Evolutionary conservation across 345 rosid genomes (phyloP).

Genomic region (Hevea brasiliensis): DNA sequence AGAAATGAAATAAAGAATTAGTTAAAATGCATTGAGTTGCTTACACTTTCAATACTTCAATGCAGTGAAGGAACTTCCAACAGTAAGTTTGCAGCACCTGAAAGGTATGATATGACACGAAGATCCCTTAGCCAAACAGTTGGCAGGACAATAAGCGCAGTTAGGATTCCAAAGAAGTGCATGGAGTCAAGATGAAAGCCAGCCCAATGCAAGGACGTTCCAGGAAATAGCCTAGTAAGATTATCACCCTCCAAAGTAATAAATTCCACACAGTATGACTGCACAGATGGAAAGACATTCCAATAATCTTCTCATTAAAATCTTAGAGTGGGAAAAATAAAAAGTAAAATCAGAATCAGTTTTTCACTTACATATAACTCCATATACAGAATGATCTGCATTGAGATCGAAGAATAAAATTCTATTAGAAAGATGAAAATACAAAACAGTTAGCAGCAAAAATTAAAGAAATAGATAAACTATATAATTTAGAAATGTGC

Average conservation of each 20-base stretch:
- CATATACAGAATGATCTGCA: conserved; percentile 75
- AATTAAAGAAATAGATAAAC: not conserved
- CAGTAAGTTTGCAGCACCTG: conserved; percentile 46
- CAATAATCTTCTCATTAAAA: conserved; percentile 12
- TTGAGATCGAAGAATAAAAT: conserved; percentile 24
- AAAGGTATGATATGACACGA: conserved; percentile 79
- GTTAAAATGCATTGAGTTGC: not conserved
- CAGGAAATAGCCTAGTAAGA: conserved; percentile 79
- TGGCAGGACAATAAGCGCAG: conserved; percentile 74
- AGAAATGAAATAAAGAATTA: conserved; percentile 1
- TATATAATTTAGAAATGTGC: no score
- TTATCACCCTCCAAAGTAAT: conserved; percentile 93
- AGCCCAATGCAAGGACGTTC: conserved; percentile 57
- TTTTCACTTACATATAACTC: conserved; percentile 74
- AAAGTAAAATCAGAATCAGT: not conserved
- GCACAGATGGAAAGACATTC: conserved; percentile 25
- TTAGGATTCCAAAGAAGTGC: conserved; percentile 75
- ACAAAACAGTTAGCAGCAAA: not conserved
- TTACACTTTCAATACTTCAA: conserved; percentile 16
- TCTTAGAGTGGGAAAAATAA: not conserved
- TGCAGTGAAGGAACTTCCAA: not conserved
- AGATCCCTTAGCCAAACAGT: conserved; percentile 83
- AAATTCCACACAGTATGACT: conserved; percentile 91
- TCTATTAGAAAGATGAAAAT: conserved; percentile 22
- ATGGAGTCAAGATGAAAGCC: conserved; percentile 62